Percentiles rank a stretch among this genome's conserved stretches.
phyloP scores from a whole-genome alignment of 2,329 filamentous ascomycete species.

The Colletotrichum coccodes region DNA sequence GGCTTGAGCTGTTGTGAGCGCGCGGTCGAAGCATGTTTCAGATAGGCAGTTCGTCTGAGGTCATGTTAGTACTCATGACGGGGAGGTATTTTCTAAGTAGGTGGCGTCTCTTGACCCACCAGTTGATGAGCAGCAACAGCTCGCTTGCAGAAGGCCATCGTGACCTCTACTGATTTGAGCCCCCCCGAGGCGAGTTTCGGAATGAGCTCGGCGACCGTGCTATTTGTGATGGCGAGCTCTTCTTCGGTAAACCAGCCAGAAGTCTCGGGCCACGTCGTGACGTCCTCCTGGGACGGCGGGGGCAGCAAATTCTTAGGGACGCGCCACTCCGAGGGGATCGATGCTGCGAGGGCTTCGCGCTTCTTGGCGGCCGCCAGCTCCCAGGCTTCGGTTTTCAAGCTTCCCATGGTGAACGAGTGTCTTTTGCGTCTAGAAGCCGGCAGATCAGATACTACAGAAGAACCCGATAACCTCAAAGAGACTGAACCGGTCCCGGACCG shows the following conservation, averaged over 20 bases:
- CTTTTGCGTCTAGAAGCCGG: not conserved
- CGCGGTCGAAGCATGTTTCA: conserved; percentile 65
- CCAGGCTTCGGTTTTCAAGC: conserved; percentile 44
- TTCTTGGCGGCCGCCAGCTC: conserved; percentile 54
- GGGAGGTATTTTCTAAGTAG: too few species aligned
- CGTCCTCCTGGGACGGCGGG: conserved; percentile 61
- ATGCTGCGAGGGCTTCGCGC: conserved; percentile 51
- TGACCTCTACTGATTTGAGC: conserved; percentile 56
- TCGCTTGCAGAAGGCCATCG: conserved; percentile 64
- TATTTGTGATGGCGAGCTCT: conserved; percentile 50
- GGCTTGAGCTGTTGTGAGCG: conserved; percentile 56
- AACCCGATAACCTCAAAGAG: not conserved
- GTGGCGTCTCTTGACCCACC: not conserved
- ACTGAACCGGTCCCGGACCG: not conserved
- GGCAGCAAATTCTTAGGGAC: conserved; percentile 65
- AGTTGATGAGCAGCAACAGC: conserved; percentile 48
- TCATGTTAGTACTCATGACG: too few species aligned
- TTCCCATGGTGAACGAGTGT: conserved; percentile 10
- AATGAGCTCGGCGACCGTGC: conserved; percentile 44
- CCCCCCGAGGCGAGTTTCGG: conserved; percentile 47
- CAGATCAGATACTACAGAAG: not conserved
- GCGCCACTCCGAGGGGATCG: conserved; percentile 68
- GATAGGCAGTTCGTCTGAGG: conserved; percentile 58
- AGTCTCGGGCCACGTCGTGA: conserved; percentile 63
- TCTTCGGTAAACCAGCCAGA: conserved; percentile 68